Percentiles rank a stretch among this genome's conserved stretches.
phyloP scores from a whole-genome alignment of 495 filamentous ascomycete species.

The Corynascus novoguineensis region DNA sequence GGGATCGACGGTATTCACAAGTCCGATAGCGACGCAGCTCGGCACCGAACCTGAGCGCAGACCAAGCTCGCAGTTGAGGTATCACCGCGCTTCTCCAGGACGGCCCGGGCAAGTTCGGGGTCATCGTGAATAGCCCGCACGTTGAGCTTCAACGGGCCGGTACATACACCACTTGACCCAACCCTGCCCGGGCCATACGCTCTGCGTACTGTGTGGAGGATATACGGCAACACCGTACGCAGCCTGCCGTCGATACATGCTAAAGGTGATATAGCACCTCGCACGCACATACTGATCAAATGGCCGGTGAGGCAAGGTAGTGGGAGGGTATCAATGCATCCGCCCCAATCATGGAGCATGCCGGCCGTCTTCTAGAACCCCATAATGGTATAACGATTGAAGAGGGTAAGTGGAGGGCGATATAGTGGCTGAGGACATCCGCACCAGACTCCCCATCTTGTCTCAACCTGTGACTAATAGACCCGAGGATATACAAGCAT shows the following conservation, averaged over 20 bases:
- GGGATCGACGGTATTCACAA: slow-evolving; percentile 2
- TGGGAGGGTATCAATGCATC: background rate
- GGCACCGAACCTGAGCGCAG: background rate
- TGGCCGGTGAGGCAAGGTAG: background rate
- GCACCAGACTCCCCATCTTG: no score
- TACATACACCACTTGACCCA: background rate
- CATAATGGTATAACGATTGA: no score
- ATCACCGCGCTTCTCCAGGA: slow-evolving; percentile 16
- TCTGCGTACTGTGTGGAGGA: no score
- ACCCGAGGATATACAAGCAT: no score
- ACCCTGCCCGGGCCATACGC: background rate
- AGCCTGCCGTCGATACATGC: no score
- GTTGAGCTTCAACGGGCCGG: slow-evolving; percentile 1
- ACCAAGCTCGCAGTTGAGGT: slow-evolving; percentile 11
- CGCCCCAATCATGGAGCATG: background rate
- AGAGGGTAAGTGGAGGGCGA: no score
- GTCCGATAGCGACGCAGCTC: background rate
- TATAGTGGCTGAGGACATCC: no score
- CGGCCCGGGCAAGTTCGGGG: slow-evolving; percentile 20
- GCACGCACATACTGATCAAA: background rate
- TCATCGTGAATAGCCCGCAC: background rate
- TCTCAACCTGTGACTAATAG: no score
- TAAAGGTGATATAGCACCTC: no score
- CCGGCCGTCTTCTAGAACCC: no score
- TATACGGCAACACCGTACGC: no score